Conservation (phyloP, 164 flowering plant species). For the Litsea cubeba region DNA sequence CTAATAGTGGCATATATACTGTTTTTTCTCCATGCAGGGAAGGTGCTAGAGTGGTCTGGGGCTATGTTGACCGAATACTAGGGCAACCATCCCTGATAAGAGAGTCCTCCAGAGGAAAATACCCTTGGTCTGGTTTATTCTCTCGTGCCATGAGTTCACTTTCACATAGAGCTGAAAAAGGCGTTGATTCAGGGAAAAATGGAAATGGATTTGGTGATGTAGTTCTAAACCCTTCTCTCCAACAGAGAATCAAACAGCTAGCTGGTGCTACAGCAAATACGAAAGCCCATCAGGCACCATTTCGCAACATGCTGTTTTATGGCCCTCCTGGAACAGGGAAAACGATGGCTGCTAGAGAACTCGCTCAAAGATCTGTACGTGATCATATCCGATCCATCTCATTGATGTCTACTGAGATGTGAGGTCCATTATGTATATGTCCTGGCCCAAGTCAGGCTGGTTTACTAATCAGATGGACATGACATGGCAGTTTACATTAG, state of each 20-base stretch:
- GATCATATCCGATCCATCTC: neutral
- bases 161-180: constrained; percentile 31
- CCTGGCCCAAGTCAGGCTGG: neutral
- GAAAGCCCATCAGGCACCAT: constrained; percentile 90
- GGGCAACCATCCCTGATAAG: constrained; percentile 97
- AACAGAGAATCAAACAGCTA: constrained; percentile 78
- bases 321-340: constrained; percentile 99
- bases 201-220: constrained; percentile 92
- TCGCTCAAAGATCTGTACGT: constrained; percentile 89
- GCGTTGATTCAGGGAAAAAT: constrained; percentile 26
- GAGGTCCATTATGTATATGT: neutral
- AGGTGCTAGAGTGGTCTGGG: constrained; percentile 94
- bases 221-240: constrained; percentile 75
- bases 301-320: constrained; percentile 94
- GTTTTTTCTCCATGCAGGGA: constrained; percentile 52
- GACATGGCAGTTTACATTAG: neutral
- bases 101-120: constrained; percentile 92
- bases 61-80: constrained; percentile 89
- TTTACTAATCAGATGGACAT: neutral
- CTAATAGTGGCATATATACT: neutral
- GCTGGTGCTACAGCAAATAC: constrained; percentile 96
- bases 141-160: constrained; percentile 50
- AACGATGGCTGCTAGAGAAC: constrained; percentile 98
- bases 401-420: neutral
- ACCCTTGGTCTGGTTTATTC: constrained; percentile 91